Conservation (phyloP, 306 rosid species). For the Prunus salicina region DNA sequence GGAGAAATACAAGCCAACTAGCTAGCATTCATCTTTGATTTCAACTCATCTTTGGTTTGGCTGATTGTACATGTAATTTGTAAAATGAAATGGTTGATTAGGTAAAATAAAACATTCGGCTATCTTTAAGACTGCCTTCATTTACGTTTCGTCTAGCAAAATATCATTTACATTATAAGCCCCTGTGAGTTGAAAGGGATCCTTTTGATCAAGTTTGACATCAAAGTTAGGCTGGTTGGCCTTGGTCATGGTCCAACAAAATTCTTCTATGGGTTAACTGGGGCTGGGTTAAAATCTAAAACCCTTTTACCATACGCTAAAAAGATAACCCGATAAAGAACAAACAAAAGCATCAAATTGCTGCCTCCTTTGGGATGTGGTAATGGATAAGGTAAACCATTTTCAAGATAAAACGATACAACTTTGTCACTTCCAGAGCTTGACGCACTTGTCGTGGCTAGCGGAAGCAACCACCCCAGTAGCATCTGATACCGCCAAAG, state of each 20-base stretch:
- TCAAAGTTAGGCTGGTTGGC: neutral
- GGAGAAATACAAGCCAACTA: too few relatives aligned
- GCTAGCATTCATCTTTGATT: neutral
- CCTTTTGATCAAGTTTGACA: slow-evolving; percentile 4
- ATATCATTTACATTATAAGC: slow-evolving; percentile 17
- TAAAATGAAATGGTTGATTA: too few relatives aligned
- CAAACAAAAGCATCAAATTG: neutral
- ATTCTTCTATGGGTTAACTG: slow-evolving; percentile 21
- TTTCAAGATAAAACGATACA: neutral
- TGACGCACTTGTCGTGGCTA: slow-evolving; percentile 64
- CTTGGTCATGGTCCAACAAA: neutral
- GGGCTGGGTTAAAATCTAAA: slow-evolving; percentile 25
- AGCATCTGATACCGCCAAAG: slow-evolving; percentile 56
- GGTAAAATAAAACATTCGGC: neutral
- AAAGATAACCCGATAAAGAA: neutral
- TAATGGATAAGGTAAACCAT: slow-evolving; percentile 1
- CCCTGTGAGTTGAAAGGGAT: slow-evolving; percentile 11
- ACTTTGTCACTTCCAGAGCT: slow-evolving; percentile 63
- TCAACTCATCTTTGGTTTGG: too few relatives aligned
- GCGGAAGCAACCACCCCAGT: slow-evolving; percentile 68
- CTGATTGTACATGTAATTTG: too few relatives aligned
- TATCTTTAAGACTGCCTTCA: neutral
- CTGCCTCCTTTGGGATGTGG: neutral
- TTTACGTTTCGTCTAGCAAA: neutral
- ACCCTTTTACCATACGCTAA: slow-evolving; percentile 6